Evolutionary conservation across 352 stramenopile species (phyloP).

Genomic region (Phytophthora cryptogea): DNA sequence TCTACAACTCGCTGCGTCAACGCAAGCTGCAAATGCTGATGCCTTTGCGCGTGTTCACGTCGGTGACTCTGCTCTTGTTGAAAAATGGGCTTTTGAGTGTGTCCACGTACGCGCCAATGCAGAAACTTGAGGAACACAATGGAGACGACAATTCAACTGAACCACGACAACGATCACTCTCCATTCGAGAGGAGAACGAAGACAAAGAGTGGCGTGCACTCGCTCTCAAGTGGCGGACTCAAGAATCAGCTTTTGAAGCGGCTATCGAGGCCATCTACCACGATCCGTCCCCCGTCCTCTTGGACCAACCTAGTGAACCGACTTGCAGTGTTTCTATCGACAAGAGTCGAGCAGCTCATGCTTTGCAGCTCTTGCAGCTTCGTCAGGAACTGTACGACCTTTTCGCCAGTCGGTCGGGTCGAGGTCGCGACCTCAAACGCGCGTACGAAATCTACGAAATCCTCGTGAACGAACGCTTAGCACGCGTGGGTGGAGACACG

Average conservation of each 20-base stretch:
- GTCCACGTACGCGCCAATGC: slow-evolving; percentile 47
- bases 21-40: slow-evolving; percentile 54
- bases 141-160: background rate
- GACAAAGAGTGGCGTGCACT: slow-evolving; percentile 54
- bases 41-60: slow-evolving; percentile 67
- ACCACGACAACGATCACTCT: slow-evolving; percentile 18
- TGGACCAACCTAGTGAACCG: background rate
- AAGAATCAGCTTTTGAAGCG: slow-evolving; percentile 57
- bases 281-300: background rate
- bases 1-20: slow-evolving; percentile 69
- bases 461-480: slow-evolving; percentile 36
- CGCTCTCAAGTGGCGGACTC: slow-evolving; percentile 54
- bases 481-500: slow-evolving; percentile 20
- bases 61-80: slow-evolving; percentile 62
- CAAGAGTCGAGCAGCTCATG: slow-evolving; percentile 27
- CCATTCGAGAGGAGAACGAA: slow-evolving; percentile 38
- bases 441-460: slow-evolving; percentile 40
- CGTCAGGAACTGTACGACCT: slow-evolving; percentile 62
- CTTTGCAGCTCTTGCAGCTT: slow-evolving; percentile 47
- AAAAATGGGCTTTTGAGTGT: slow-evolving; percentile 64
- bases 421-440: slow-evolving; percentile 36
- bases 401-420: slow-evolving; percentile 37
- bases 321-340: background rate
- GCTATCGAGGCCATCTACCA: slow-evolving; percentile 55
- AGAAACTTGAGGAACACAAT: slow-evolving; percentile 10